Percentiles rank a stretch among this genome's conserved stretches.
These are phyloP conservation scores for Xylaria digitata DNA, from an alignment of 2,329 filamentous ascomycete genomes.

Conservation along the genomic window DNA sequence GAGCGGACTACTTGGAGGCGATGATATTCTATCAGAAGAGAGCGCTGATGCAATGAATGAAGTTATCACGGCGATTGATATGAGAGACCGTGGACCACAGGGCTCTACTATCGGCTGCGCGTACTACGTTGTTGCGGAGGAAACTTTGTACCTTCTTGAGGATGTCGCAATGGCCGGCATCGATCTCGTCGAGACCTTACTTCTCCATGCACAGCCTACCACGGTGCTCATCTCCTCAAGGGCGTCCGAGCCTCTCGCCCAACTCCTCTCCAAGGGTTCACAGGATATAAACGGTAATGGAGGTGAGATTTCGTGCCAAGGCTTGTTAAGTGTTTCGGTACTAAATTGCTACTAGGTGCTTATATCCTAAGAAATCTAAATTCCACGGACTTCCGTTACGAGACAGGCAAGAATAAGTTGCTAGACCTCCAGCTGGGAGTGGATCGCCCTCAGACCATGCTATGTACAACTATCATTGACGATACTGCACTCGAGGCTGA, in stretches of 20 bases:
- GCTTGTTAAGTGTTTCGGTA: neutral
- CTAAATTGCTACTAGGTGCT: constrained; percentile 48
- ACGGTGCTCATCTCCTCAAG: constrained; percentile 64
- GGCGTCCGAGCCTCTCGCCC: constrained; percentile 56
- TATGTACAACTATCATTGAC: constrained; percentile 69
- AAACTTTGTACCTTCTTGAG: constrained; percentile 79
- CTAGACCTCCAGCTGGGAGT: constrained; percentile 66
- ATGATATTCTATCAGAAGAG: constrained; percentile 36
- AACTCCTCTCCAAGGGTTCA: constrained; percentile 51
- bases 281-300: constrained; percentile 49
- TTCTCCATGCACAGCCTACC: constrained; percentile 66
- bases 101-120: constrained; percentile 78
- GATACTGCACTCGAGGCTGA: constrained; percentile 52
- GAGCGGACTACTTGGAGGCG: constrained; percentile 37
- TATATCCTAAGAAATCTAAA: constrained; percentile 74
- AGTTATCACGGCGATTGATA: constrained; percentile 82
- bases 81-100: constrained; percentile 66
- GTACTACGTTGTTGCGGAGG: constrained; percentile 79
- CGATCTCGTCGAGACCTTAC: constrained; percentile 73
- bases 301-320: constrained; percentile 37
- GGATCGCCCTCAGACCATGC: constrained; percentile 62
- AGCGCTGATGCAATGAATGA: constrained; percentile 65
- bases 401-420: constrained; percentile 74
- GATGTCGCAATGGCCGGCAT: constrained; percentile 77
- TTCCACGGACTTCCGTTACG: constrained; percentile 77